Percentiles rank a stretch among this genome's conserved stretches.
Evolutionary conservation across 1,139 yeast species (phyloP).

Genomic region (Debaryomycetaceae sp.): DNA sequence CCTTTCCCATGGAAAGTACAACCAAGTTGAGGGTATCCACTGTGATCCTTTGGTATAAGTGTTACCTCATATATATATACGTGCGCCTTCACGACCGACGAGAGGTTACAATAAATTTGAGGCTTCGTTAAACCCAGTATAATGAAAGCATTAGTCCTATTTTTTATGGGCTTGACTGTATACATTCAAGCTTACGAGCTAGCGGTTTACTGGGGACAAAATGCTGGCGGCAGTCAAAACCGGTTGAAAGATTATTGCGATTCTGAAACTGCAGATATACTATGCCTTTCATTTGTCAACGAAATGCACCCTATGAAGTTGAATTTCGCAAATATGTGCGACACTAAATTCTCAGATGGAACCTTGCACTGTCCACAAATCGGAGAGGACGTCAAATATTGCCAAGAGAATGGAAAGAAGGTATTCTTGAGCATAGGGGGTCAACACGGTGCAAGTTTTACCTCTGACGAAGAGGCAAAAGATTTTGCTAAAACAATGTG

Average conservation of each 20-base stretch:
- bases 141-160: too few species aligned
- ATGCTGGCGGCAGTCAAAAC: constrained; percentile 66
- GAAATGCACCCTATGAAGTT: constrained; percentile 38
- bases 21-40: too few species aligned
- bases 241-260: constrained; percentile 61
- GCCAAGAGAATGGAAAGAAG: constrained; percentile 71
- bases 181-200: constrained; percentile 23
- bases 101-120: too few species aligned
- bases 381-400: constrained; percentile 65
- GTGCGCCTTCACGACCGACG: too few species aligned
- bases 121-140: too few species aligned
- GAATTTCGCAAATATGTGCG: constrained; percentile 67
- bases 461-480: constrained; percentile 54
- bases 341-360: constrained; percentile 48
- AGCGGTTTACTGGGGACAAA: constrained; percentile 86
- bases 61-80: too few species aligned
- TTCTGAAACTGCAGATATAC: constrained; percentile 60
- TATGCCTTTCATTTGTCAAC: constrained; percentile 61
- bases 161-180: too few species aligned
- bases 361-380: constrained; percentile 54
- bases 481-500: constrained; percentile 70
- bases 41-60: too few species aligned
- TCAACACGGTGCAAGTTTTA: constrained; percentile 67
- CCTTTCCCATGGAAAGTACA: too few species aligned
- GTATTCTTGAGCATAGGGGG: constrained; percentile 81